Conservation (phyloP, 306 rosid species). For the Ceratonia siliqua region DNA sequence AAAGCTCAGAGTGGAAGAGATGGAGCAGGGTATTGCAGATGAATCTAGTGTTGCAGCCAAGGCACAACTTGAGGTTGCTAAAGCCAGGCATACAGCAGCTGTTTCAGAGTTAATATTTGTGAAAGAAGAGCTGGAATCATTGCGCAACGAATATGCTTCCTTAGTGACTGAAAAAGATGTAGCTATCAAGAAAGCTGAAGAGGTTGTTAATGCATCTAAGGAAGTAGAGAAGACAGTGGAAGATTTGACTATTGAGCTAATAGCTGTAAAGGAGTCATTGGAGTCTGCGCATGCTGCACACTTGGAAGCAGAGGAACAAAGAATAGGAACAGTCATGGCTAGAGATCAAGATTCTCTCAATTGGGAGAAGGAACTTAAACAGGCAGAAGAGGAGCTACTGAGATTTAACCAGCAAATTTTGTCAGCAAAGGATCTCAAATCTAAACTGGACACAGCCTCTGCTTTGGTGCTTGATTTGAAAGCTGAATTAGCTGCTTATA, state of each 20-base stretch:
- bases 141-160: conserved; percentile 70
- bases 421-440: conserved; percentile 72
- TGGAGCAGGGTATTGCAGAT: conserved; percentile 97
- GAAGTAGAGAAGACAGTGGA: conserved; percentile 89
- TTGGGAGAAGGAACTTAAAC: conserved; percentile 84
- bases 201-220: conserved; percentile 67
- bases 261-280: conserved; percentile 75
- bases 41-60: conserved; percentile 91
- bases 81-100: conserved; percentile 77
- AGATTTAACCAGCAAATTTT: conserved; percentile 68
- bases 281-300: conserved; percentile 92
- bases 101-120: conserved; percentile 68
- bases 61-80: conserved; percentile 98
- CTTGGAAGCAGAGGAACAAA: conserved; percentile 91
- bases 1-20: conserved; percentile 94
- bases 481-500: conserved; percentile 74
- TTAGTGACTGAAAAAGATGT: conserved; percentile 65
- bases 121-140: conserved; percentile 65
- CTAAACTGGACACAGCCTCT: conserved; percentile 64
- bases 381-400: conserved; percentile 68
- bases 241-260: conserved; percentile 86
- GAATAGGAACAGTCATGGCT: conserved; percentile 91
- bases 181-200: conserved; percentile 71
- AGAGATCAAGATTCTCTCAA: conserved; percentile 83
- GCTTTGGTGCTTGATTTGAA: conserved; percentile 68